A percentile compares a stretch with the other conserved stretches of the same genome.
These are phyloP conservation scores for Blepharisma japonicum DNA, from an alignment of 73 alveolate genomes.

Conservation along the genomic window DNA sequence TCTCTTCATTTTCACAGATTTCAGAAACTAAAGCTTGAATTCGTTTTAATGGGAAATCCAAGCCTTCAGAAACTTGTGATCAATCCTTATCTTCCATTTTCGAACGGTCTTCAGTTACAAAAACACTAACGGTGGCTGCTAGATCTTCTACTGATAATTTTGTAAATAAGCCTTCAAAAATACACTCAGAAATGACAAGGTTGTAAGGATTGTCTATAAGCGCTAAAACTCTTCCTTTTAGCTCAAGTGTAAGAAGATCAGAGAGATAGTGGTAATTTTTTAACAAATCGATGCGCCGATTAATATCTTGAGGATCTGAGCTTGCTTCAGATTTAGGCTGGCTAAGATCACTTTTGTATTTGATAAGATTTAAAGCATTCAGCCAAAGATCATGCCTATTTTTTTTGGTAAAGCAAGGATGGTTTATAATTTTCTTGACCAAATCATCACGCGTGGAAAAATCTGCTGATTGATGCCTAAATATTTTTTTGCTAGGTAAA, in stretches of 20 bases:
- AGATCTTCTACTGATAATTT: neutral
- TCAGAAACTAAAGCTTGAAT: neutral
- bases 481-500: no score
- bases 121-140: conserved; percentile 21
- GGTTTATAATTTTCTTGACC: no score
- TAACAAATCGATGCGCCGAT: neutral
- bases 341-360: no score
- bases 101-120: conserved; percentile 8
- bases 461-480: no score
- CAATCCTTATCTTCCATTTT: neutral
- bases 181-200: conserved; percentile 11
- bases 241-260: neutral
- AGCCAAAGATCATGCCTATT: no score
- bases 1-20: neutral
- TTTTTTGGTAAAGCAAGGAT: no score
- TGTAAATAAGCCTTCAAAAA: conserved; percentile 3
- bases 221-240: conserved; percentile 19
- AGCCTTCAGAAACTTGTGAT: neutral
- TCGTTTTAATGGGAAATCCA: neutral
- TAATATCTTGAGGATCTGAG: neutral
- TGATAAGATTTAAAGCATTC: no score
- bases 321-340: no score
- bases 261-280: neutral
- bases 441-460: no score
- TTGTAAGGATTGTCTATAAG: conserved; percentile 19